Percentiles rank a stretch among this genome's conserved stretches.
Evolutionary conservation across 441 rosid species (phyloP).

Genomic region (Erysimum cheiri): DNA sequence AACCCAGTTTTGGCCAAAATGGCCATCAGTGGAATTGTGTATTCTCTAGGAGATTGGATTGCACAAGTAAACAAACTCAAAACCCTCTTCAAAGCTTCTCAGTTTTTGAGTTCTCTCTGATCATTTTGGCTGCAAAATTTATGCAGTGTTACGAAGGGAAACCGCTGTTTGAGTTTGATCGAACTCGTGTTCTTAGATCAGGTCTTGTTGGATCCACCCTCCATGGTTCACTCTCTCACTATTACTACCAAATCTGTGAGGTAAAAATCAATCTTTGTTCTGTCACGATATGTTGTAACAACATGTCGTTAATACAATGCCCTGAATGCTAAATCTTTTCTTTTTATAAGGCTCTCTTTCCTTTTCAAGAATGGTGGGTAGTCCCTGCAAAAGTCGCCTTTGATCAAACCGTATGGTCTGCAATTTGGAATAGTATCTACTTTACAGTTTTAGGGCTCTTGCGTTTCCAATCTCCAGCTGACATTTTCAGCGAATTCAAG

Average conservation of each 20-base stretch:
- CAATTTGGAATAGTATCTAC: conserved; percentile 91
- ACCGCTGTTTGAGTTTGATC: conserved; percentile 80
- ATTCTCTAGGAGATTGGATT: conserved; percentile 93
- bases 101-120: conserved; percentile 18
- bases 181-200: conserved; percentile 76
- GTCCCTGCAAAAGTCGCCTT: conserved; percentile 91
- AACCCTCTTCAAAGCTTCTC: background rate
- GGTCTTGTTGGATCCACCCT: conserved; percentile 94
- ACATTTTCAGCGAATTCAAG: conserved; percentile 62
- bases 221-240: conserved; percentile 96
- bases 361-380: conserved; percentile 91
- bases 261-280: conserved; percentile 43
- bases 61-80: conserved; percentile 67
- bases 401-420: conserved; percentile 91
- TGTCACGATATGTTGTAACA: conserved; percentile 26
- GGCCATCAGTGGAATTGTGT: conserved; percentile 94
- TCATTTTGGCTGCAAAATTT: conserved; percentile 17
- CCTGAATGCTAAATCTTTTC: conserved; percentile 40
- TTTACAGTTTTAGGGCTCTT: conserved; percentile 66
- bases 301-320: conserved; percentile 11
- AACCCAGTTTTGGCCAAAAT: conserved; percentile 97
- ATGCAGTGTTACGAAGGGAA: conserved; percentile 91
- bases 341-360: conserved; percentile 72
- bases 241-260: conserved; percentile 92
- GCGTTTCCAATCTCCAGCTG: conserved; percentile 74